Evolutionary conservation across 192 early-diverging fungal species (phyloP).

Genomic region (Endogone sp.): DNA sequence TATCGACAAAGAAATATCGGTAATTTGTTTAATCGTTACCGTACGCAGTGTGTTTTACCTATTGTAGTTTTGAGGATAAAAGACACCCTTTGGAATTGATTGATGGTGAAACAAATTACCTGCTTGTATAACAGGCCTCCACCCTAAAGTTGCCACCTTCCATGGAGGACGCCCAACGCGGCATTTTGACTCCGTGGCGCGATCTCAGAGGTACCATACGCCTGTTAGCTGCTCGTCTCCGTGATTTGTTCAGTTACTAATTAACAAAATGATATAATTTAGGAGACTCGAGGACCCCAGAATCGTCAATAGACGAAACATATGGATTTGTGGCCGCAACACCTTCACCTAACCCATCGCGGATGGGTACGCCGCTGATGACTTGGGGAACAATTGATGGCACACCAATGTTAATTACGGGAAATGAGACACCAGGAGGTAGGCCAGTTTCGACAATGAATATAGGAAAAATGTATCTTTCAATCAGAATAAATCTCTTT

Average conservation of each 20-base stretch:
- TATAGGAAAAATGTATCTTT: slow-evolving; percentile 4
- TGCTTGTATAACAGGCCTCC: not conserved
- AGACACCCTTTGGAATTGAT: slow-evolving; percentile 33
- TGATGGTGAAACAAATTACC: not conserved
- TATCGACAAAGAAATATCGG: slow-evolving; percentile 12
- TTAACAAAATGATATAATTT: slow-evolving; percentile 60
- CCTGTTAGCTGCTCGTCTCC: slow-evolving; percentile 48
- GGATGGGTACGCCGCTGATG: slow-evolving; percentile 41
- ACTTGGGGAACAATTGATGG: slow-evolving; percentile 86
- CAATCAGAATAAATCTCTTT: not conserved
- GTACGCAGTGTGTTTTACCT: not conserved
- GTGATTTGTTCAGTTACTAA: slow-evolving; percentile 68
- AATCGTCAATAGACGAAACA: no score
- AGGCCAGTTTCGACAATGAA: slow-evolving; percentile 10
- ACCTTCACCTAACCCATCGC: no score
- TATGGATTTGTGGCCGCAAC: no score
- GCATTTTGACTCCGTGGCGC: not conserved
- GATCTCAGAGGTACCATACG: slow-evolving; percentile 16
- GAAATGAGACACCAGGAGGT: slow-evolving; percentile 37
- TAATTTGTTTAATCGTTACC: not conserved
- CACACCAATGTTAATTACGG: slow-evolving; percentile 65
- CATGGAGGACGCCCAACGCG: not conserved
- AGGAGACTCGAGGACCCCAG: slow-evolving; percentile 22
- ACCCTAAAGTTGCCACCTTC: not conserved
- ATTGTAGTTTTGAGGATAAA: slow-evolving; percentile 1